These are phyloP conservation scores for Irpex rosettiformis DNA, from an alignment of 1,284 basidiomycete genomes.

Conservation along the genomic window DNA sequence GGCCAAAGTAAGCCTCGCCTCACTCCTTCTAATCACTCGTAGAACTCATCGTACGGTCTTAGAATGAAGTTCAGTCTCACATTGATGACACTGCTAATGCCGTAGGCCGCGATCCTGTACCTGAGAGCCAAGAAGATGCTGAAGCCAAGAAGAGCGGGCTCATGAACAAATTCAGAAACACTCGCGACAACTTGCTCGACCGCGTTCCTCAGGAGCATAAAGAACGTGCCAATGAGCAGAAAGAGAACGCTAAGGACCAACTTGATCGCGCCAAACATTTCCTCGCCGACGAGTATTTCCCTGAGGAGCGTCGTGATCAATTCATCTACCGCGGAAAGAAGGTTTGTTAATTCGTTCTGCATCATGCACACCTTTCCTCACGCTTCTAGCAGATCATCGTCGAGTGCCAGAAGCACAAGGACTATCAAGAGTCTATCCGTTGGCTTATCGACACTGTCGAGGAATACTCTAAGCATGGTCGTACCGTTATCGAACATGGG, in stretches of 20 bases:
- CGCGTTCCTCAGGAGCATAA: slow-evolving; percentile 61
- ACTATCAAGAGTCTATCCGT: slow-evolving; percentile 81
- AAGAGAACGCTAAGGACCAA: slow-evolving; percentile 50
- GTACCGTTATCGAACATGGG: slow-evolving; percentile 40
- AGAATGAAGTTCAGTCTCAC: slow-evolving; percentile 29
- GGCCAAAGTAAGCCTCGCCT: neutral
- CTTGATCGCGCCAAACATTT: slow-evolving; percentile 59
- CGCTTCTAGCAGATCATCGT: slow-evolving; percentile 63
- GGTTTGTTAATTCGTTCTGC: slow-evolving; percentile 29
- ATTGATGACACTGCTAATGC: slow-evolving; percentile 23
- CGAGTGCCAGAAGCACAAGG: slow-evolving; percentile 90
- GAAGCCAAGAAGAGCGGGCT: slow-evolving; percentile 52
- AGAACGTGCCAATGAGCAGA: slow-evolving; percentile 50
- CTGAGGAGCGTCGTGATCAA: slow-evolving; percentile 80
- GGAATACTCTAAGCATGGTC: slow-evolving; percentile 74
- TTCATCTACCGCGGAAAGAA: slow-evolving; percentile 82
- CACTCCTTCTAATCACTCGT: neutral
- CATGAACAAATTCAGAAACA: slow-evolving; percentile 42
- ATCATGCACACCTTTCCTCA: slow-evolving; percentile 23
- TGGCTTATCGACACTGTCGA: slow-evolving; percentile 76
- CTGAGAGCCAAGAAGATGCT: slow-evolving; percentile 36
- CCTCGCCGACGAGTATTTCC: slow-evolving; percentile 80
- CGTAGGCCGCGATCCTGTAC: slow-evolving; percentile 22
- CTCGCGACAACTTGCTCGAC: slow-evolving; percentile 41
- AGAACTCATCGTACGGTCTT: neutral